These are phyloP conservation scores for Albophoma yamanashiensis DNA, from an alignment of 2,329 filamentous ascomycete genomes.

Conservation along the genomic window DNA sequence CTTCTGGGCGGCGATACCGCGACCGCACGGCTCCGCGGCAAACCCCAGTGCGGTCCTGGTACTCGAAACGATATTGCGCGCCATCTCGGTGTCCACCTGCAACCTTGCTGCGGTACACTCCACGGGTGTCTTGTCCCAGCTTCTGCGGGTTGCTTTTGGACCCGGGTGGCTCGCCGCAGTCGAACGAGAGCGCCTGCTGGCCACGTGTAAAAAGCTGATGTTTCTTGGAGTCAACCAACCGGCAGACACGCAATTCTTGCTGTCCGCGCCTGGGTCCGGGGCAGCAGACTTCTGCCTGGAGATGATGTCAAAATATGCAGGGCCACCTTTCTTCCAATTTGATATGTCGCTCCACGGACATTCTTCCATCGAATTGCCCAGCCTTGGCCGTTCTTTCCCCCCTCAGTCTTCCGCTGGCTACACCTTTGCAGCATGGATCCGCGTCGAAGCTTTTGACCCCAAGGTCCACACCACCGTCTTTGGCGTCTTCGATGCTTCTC, in stretches of 20 bases:
- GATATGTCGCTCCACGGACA: conserved; percentile 82
- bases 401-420: conserved; percentile 73
- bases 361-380: conserved; percentile 80
- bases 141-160: conserved; percentile 52
- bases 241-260: conserved; percentile 71
- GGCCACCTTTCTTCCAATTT: conserved; percentile 84
- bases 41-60: conserved; percentile 52
- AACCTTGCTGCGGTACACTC: conserved; percentile 64
- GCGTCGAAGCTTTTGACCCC: conserved; percentile 76
- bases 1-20: conserved; percentile 53
- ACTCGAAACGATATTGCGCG: conserved; percentile 49
- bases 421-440: conserved; percentile 81
- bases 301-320: conserved; percentile 62
- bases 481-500: conserved; percentile 82
- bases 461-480: conserved; percentile 89
- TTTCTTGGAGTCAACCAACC: conserved; percentile 67
- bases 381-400: conserved; percentile 76
- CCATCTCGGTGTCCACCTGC: conserved; percentile 51
- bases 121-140: conserved; percentile 57
- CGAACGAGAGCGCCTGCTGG: conserved; percentile 50
- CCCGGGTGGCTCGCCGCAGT: conserved; percentile 35
- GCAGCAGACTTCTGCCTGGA: conserved; percentile 61
- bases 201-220: conserved; percentile 60
- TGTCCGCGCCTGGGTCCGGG: conserved; percentile 38
- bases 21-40: conserved; percentile 28